These are phyloP conservation scores for Adansonia gregorii DNA, from an alignment of 441 rosid genomes.

Conservation along the genomic window DNA sequence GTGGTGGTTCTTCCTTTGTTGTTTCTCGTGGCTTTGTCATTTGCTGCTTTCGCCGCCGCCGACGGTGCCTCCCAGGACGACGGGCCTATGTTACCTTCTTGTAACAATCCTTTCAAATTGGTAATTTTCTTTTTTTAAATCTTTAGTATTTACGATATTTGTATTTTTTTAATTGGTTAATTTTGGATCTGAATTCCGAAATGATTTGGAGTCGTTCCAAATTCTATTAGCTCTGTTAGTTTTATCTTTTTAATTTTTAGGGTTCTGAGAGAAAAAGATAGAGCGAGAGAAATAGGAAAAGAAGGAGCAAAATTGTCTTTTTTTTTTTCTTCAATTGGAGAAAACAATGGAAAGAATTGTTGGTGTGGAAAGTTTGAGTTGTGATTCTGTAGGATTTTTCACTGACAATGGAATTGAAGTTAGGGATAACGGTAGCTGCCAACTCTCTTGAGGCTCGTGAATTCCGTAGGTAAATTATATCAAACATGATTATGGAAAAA, in stretches of 20 bases:
- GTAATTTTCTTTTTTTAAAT: constrained; percentile 6
- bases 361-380: not conserved
- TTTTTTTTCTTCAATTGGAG: not conserved
- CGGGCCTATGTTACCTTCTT: constrained; percentile 4
- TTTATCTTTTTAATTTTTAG: not conserved
- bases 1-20: constrained; percentile 13
- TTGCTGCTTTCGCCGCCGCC: not conserved
- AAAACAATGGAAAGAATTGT: not conserved
- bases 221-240: not conserved
- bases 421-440: not conserved
- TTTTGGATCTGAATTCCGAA: constrained; percentile 11
- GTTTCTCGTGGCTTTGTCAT: constrained; percentile 10
- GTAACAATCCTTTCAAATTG: constrained; percentile 20
- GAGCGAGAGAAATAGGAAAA: not conserved
- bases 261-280: not conserved
- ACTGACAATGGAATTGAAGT: not conserved
- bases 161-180: not conserved
- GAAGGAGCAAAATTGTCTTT: not conserved
- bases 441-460: not conserved
- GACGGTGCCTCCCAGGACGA: constrained; percentile 18
- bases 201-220: constrained; percentile 4
- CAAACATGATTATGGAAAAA: not conserved
- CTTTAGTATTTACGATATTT: not conserved
- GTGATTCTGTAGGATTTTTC: not conserved
- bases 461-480: not conserved